A percentile compares a stretch with the other conserved stretches of the same genome.
Conservation (phyloP, 2,329 filamentous ascomycete species). For the Aspergillus spinulosporus region DNA sequence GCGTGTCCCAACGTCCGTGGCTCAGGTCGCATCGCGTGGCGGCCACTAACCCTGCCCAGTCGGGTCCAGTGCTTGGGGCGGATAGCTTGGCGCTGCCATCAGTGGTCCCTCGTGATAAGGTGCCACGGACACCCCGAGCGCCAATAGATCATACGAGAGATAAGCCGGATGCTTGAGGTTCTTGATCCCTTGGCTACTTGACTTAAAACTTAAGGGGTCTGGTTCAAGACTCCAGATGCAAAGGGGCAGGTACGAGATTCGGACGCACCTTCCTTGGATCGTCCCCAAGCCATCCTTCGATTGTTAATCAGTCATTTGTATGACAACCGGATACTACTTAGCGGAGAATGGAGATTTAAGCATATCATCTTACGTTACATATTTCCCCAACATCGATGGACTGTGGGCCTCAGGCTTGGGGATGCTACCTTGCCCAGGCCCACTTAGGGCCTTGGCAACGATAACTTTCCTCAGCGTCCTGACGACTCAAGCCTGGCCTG, state of each 20-base stretch:
- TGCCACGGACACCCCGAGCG: background rate
- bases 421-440: background rate
- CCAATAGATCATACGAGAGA: background rate
- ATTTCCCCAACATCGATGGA: background rate
- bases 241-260: background rate
- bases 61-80: slow-evolving; percentile 7
- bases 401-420: background rate
- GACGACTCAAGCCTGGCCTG: too few relatives aligned
- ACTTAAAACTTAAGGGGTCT: background rate
- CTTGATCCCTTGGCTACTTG: background rate
- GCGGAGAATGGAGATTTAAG: background rate
- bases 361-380: slow-evolving; percentile 4
- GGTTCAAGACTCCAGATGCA: background rate
- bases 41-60: background rate
- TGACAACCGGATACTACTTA: background rate
- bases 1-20: background rate
- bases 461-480: background rate
- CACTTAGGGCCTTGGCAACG: slow-evolving; percentile 9
- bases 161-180: slow-evolving; percentile 5
- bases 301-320: background rate
- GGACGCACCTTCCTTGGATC: background rate
- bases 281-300: background rate
- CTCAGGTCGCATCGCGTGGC: background rate
- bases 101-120: slow-evolving; percentile 2
- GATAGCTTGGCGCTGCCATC: slow-evolving; percentile 8